These are phyloP conservation scores for Phialophora tarda DNA, from an alignment of 2,329 filamentous ascomycete species.

Conservation along the genomic window DNA sequence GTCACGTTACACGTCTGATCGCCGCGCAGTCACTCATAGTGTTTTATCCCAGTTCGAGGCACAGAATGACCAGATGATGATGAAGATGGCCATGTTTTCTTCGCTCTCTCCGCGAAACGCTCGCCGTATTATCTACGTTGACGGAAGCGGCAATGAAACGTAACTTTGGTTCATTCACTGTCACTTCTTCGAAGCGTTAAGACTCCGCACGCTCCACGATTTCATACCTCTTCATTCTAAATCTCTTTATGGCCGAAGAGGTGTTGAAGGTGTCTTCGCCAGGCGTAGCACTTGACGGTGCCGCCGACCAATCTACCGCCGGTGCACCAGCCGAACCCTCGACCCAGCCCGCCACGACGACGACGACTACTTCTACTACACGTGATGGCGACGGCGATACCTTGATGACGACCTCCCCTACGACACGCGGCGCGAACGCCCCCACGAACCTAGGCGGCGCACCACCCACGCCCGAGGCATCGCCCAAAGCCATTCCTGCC, in stretches of 20 bases:
- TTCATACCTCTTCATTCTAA: background rate
- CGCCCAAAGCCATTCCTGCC: background rate
- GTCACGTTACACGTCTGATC: slow-evolving; percentile 44
- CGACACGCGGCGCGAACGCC: background rate
- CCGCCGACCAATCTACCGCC: background rate
- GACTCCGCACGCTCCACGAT: background rate
- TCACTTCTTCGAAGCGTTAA: background rate
- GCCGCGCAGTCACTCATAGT: background rate
- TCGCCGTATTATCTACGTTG: background rate
- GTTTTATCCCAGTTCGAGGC: background rate
- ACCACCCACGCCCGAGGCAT: slow-evolving; percentile 8
- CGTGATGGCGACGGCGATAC: slow-evolving; percentile 16
- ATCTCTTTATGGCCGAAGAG: slow-evolving; percentile 20
- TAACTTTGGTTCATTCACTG: background rate
- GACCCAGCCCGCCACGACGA: background rate
- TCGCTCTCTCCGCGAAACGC: background rate
- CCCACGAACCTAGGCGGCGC: background rate
- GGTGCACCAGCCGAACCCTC: slow-evolving; percentile 5
- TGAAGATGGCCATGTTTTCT: background rate
- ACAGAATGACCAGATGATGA: background rate
- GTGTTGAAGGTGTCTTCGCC: slow-evolving; percentile 5
- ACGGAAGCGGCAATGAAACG: background rate
- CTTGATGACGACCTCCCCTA: slow-evolving; percentile 16
- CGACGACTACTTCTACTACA: too few relatives aligned
- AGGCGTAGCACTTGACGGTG: background rate